Evolutionary conservation across 2,329 filamentous ascomycete species (phyloP).

Genomic region (Fusarium cicatricum): DNA sequence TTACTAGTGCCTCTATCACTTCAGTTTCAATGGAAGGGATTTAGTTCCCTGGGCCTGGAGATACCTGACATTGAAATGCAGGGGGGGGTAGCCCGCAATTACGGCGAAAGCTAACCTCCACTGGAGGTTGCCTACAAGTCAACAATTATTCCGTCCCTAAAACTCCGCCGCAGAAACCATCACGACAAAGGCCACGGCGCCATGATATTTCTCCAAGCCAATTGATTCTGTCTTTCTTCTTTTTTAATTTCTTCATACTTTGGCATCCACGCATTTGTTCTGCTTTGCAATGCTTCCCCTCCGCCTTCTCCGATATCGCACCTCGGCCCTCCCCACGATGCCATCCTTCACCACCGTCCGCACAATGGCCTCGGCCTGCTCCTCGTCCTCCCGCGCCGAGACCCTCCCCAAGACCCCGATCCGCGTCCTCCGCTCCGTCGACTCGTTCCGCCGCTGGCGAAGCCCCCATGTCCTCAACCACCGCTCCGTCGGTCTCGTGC

Average conservation of each 20-base stretch:
- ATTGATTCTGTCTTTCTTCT: slow-evolving; percentile 9
- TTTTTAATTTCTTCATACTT: not conserved
- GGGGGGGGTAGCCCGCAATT: no score
- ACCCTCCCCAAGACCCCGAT: slow-evolving; percentile 67
- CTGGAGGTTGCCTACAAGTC: no score
- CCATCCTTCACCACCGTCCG: slow-evolving; percentile 24
- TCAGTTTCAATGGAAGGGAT: no score
- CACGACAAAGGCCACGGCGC: slow-evolving; percentile 47
- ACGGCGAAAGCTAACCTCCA: no score
- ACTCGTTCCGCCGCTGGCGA: slow-evolving; percentile 75
- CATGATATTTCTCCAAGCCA: slow-evolving; percentile 36
- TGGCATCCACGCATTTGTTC: not conserved
- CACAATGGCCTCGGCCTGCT: slow-evolving; percentile 34
- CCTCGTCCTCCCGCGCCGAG: slow-evolving; percentile 45
- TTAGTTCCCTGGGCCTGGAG: no score
- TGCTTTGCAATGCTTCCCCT: slow-evolving; percentile 27
- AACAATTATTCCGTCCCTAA: slow-evolving; percentile 50
- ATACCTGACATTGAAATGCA: no score
- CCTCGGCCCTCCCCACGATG: slow-evolving; percentile 7
- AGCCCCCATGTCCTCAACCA: slow-evolving; percentile 70
- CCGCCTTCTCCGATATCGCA: slow-evolving; percentile 31
- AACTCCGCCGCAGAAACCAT: slow-evolving; percentile 60
- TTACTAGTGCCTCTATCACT: no score
- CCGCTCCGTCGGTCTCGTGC: slow-evolving; percentile 84
- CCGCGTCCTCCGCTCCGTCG: slow-evolving; percentile 78